Evolutionary conservation across 345 rosid genomes (phyloP).

Genomic region (Punica granatum): DNA sequence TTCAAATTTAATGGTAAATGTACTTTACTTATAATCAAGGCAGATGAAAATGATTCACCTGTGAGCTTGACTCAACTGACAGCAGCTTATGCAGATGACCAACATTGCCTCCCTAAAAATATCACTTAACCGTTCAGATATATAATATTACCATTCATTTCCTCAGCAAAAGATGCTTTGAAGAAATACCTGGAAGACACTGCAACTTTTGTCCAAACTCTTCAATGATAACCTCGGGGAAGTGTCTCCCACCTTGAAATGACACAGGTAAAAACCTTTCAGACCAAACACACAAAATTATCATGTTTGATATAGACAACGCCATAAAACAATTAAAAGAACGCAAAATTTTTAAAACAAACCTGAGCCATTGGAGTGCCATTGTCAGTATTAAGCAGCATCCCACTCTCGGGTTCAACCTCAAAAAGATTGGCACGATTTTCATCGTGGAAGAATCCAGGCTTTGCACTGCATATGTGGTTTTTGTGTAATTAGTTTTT

Average conservation of each 20-base stretch:
- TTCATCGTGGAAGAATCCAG: constrained; percentile 91
- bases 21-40: neutral
- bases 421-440: constrained; percentile 81
- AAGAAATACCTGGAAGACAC: constrained; percentile 59
- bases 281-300: neutral
- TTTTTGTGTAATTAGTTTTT: constrained; percentile 3
- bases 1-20: neutral
- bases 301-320: neutral
- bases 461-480: constrained; percentile 64
- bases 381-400: constrained; percentile 89
- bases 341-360: constrained; percentile 5
- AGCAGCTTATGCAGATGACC: constrained; percentile 94
- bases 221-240: constrained; percentile 33
- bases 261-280: neutral
- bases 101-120: constrained; percentile 78
- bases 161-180: neutral
- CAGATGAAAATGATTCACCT: constrained; percentile 33
- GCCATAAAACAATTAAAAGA: neutral
- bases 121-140: too few species aligned
- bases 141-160: neutral
- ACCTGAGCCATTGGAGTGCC: constrained; percentile 97
- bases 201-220: constrained; percentile 36
- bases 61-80: constrained; percentile 89
- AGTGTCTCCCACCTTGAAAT: constrained; percentile 53
- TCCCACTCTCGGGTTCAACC: constrained; percentile 79